Conservation (phyloP, 257 asterid species). For the Solanum appendiculatum region DNA sequence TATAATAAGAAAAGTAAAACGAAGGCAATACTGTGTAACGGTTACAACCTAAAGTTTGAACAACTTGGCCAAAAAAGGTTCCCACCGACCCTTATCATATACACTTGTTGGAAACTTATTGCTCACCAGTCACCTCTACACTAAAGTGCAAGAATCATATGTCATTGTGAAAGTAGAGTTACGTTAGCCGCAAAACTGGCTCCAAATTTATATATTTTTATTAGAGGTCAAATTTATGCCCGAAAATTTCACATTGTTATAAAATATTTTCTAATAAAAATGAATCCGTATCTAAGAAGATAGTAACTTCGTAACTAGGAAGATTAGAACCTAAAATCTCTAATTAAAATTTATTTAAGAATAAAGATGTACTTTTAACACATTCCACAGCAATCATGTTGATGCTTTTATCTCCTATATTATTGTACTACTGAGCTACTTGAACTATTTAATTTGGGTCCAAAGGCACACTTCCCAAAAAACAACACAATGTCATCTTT, state of each 20-base stretch:
- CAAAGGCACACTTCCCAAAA: conserved; percentile 10
- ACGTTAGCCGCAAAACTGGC: neutral
- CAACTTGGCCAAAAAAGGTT: neutral
- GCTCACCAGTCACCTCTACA: neutral
- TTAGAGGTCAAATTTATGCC: too few relatives aligned
- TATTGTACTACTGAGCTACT: neutral
- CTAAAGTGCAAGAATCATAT: neutral
- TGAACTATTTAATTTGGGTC: neutral
- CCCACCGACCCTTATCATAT: neutral
- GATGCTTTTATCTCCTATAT: neutral
- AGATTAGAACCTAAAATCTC: neutral
- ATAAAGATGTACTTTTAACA: too few relatives aligned
- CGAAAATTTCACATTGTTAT: too few relatives aligned
- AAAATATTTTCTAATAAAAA: too few relatives aligned
- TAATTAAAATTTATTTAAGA: too few relatives aligned
- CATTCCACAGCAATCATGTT: neutral
- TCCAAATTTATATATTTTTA: neutral
- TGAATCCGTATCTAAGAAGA: too few relatives aligned
- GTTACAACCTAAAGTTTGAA: neutral
- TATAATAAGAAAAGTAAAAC: neutral
- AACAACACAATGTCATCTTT: conserved; percentile 30
- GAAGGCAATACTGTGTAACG: neutral
- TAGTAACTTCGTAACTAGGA: accelerated
- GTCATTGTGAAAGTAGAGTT: neutral
- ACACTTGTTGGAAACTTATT: neutral